Evolutionary conservation across 441 rosid genomes (phyloP).

Genomic region (Populus hybrid): DNA sequence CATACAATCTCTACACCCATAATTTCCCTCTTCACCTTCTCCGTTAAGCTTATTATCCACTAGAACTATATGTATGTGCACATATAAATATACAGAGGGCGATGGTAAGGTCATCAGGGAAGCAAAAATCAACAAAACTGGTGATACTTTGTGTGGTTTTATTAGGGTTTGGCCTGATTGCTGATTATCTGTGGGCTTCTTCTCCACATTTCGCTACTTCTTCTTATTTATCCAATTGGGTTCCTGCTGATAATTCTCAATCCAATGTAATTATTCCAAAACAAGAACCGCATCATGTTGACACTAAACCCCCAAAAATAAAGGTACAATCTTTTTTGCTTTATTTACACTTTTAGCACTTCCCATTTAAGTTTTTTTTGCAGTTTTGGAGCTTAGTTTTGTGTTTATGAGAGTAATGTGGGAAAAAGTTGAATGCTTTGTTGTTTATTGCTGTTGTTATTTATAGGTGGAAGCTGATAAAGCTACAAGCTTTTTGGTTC

Average conservation of each 20-base stretch:
- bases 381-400: background rate
- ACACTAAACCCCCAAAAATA: conserved; percentile 4
- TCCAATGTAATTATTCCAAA: conserved; percentile 23
- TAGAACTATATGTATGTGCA: background rate
- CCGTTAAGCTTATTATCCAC: background rate
- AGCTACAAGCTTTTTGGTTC: background rate
- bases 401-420: background rate
- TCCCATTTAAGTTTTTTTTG: background rate
- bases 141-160: conserved; percentile 43
- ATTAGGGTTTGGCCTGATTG: conserved; percentile 56
- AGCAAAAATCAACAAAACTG: conserved; percentile 44
- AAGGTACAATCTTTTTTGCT: conserved; percentile 16
- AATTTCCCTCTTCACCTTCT: background rate
- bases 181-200: conserved; percentile 79
- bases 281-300: conserved; percentile 2
- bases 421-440: background rate
- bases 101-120: conserved; percentile 57
- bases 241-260: conserved; percentile 15
- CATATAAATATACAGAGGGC: background rate
- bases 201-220: conserved; percentile 47
- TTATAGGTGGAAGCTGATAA: background rate
- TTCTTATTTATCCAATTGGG: conserved; percentile 24
- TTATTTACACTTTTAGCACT: background rate
- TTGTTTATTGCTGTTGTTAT: background rate
- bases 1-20: background rate